Evolutionary conservation across 2,329 filamentous ascomycete genomes (phyloP).

Genomic region (Tolypocladium nubicola): DNA sequence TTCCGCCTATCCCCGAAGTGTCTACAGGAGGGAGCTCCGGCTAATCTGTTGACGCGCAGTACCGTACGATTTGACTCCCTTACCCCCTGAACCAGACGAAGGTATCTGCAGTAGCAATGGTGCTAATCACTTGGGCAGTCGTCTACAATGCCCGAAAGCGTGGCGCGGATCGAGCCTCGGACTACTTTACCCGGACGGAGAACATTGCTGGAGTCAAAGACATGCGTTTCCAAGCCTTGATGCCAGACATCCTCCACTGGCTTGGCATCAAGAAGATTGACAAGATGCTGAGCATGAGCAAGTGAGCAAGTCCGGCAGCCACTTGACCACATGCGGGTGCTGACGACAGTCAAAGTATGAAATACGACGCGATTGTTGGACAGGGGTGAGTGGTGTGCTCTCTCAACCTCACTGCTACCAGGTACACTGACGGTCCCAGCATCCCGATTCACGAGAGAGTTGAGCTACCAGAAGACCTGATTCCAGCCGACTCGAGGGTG

Average conservation of each 20-base stretch:
- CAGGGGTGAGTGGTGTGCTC: slow-evolving; percentile 45
- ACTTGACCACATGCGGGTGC: slow-evolving; percentile 5
- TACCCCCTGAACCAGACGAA: not conserved
- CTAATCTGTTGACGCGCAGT: slow-evolving; percentile 26
- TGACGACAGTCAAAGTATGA: slow-evolving; percentile 52
- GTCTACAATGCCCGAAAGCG: slow-evolving; percentile 75
- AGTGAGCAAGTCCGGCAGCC: slow-evolving; percentile 42
- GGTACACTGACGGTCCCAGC: slow-evolving; percentile 21
- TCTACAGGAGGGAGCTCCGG: not conserved
- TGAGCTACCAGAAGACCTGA: slow-evolving; percentile 86
- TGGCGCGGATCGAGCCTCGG: slow-evolving; percentile 68
- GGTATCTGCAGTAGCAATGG: not conserved
- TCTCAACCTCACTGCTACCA: not conserved
- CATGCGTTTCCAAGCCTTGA: slow-evolving; percentile 96
- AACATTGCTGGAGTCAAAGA: slow-evolving; percentile 95
- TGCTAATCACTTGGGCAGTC: slow-evolving; percentile 21
- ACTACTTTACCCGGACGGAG: slow-evolving; percentile 96
- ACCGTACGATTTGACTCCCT: slow-evolving; percentile 26
- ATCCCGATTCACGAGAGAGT: slow-evolving; percentile 84
- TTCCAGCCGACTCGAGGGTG: slow-evolving; percentile 89
- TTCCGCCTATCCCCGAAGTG: not conserved
- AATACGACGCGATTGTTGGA: slow-evolving; percentile 78
- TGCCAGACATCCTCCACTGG: slow-evolving; percentile 98
- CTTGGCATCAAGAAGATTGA: slow-evolving; percentile 98
- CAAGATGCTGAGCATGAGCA: slow-evolving; percentile 96